phyloP scores from a whole-genome alignment of 164 flowering plant genomes.

The Cinnamomum micranthum region DNA sequence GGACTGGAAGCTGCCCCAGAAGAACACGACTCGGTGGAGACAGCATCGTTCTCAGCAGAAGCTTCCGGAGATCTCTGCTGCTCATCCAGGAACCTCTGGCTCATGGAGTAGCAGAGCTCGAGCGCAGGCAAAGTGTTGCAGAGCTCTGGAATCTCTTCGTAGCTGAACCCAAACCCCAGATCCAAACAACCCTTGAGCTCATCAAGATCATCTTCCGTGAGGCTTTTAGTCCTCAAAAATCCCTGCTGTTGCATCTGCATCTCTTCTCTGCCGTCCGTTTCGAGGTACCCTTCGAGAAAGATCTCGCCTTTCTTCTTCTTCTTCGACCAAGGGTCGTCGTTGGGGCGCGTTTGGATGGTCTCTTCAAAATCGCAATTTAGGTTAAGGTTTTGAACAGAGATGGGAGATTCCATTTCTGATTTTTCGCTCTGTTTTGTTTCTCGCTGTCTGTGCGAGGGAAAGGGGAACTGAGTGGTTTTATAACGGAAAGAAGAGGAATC shows the following conservation, averaged over 20 bases:
- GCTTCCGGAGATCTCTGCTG: slow-evolving; percentile 42
- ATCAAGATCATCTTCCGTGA: slow-evolving; percentile 75
- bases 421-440: neutral
- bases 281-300: slow-evolving; percentile 64
- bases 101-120: slow-evolving; percentile 87
- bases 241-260: slow-evolving; percentile 5
- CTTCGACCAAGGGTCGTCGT: neutral
- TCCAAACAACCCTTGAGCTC: slow-evolving; percentile 85
- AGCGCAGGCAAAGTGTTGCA: slow-evolving; percentile 85
- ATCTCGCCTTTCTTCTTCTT: slow-evolving; percentile 57
- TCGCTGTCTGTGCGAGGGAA: neutral
- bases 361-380: neutral
- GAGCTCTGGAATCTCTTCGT: slow-evolving; percentile 87
- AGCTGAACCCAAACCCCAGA: slow-evolving; percentile 84
- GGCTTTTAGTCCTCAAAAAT: slow-evolving; percentile 53
- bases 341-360: neutral
- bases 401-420: neutral
- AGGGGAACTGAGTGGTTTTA: neutral
- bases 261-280: slow-evolving; percentile 40
- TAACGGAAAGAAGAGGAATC: neutral
- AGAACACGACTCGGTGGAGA: slow-evolving; percentile 11
- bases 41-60: slow-evolving; percentile 3
- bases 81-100: slow-evolving; percentile 70
- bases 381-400: neutral
- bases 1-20: slow-evolving; percentile 32